Evolutionary conservation across 2,329 filamentous ascomycete genomes (phyloP).

Genomic region (Cercospora beticola): DNA sequence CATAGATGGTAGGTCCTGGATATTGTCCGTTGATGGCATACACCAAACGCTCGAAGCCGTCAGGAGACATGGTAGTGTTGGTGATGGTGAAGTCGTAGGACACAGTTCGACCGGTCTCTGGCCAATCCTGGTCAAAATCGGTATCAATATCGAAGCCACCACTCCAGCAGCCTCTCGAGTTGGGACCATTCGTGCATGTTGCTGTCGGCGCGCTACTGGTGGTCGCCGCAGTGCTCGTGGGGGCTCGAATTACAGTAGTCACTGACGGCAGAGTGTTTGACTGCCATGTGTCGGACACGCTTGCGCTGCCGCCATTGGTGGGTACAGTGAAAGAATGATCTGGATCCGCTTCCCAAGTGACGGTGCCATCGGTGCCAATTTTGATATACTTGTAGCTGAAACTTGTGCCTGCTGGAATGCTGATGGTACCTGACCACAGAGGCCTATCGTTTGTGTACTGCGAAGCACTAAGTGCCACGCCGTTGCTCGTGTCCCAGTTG

Average conservation of each 20-base stretch:
- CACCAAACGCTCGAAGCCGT: constrained; percentile 38
- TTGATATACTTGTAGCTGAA: constrained; percentile 64
- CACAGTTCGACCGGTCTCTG: constrained; percentile 36
- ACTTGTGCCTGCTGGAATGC: constrained; percentile 55
- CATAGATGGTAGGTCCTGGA: constrained; percentile 52
- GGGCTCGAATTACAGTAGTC: constrained; percentile 1
- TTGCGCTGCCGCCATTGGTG: constrained; percentile 39
- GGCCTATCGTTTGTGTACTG: constrained; percentile 60
- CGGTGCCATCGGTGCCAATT: constrained; percentile 53
- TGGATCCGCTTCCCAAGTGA: constrained; percentile 65
- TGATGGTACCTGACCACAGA: constrained; percentile 60
- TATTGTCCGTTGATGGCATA: constrained; percentile 61
- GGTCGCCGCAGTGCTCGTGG: constrained; percentile 19
- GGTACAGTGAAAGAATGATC: constrained; percentile 46
- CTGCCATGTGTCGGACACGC: constrained; percentile 44
- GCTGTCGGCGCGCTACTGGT: constrained; percentile 25
- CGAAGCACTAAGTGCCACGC: constrained; percentile 57
- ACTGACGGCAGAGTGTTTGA: constrained; percentile 17
- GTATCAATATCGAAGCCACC: constrained; percentile 34
- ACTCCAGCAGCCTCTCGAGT: constrained; percentile 33
- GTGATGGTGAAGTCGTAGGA: constrained; percentile 38
- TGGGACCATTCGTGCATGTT: constrained; percentile 34
- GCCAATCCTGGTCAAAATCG: constrained; percentile 38
- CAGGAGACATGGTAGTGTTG: constrained; percentile 48
- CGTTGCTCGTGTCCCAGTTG: constrained; percentile 56